phyloP scores from a whole-genome alignment of 2,329 filamentous ascomycete species.

The Xylariales sp. region DNA sequence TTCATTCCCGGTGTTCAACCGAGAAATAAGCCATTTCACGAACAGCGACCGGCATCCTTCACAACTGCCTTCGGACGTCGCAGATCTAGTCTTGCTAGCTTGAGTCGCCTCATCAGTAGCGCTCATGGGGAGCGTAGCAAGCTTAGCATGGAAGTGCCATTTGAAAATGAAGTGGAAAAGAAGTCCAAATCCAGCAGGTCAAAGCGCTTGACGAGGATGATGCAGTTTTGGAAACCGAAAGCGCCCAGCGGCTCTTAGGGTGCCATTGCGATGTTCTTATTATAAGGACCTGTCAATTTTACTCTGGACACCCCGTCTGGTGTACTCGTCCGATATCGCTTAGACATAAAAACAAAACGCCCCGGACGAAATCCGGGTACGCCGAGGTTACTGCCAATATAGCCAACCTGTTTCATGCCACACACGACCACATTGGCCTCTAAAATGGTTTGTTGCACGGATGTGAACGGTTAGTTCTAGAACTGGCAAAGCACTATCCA shows the following conservation, averaged over 20 bases:
- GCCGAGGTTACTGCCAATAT: neutral
- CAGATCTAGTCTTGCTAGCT: conserved; percentile 79
- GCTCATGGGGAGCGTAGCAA: conserved; percentile 81
- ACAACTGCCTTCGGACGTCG: conserved; percentile 74
- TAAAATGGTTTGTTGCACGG: neutral
- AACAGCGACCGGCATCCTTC: conserved; percentile 71
- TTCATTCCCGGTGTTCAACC: conserved; percentile 53
- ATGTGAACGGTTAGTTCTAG: conserved; percentile 10
- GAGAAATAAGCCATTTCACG: conserved; percentile 59
- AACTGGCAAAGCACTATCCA: conserved; percentile 7
- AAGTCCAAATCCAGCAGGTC: conserved; percentile 71
- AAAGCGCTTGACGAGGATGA: conserved; percentile 77
- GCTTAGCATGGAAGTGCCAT: conserved; percentile 73
- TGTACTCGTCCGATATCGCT: neutral
- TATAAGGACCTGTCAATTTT: neutral
- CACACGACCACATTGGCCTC: neutral
- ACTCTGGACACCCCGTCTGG: neutral
- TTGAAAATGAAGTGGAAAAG: conserved; percentile 67
- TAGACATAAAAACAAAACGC: neutral
- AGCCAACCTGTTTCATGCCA: neutral
- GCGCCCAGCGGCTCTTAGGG: conserved; percentile 50
- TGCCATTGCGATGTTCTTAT: conserved; percentile 24
- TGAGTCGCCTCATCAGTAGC: conserved; percentile 80
- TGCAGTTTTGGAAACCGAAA: conserved; percentile 81
- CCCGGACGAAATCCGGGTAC: neutral